Percentiles rank a stretch among this genome's conserved stretches.
These are phyloP conservation scores for Orobanche coerulescens DNA, from an alignment of 257 asterid genomes.

Conservation along the genomic window DNA sequence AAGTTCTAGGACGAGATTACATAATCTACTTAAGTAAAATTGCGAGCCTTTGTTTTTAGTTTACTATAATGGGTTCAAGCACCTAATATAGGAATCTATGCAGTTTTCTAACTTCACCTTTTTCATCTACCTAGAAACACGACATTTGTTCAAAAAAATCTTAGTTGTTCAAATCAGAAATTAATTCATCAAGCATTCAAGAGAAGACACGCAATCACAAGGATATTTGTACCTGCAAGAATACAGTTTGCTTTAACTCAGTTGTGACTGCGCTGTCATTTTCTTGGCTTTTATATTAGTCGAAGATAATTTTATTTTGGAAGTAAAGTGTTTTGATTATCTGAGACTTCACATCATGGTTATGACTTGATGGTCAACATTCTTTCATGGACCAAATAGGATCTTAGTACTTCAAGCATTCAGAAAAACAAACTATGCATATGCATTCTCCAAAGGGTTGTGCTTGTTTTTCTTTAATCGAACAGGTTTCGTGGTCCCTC, in stretches of 20 bases:
- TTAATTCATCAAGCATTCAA: neutral
- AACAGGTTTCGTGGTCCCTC: too few relatives aligned
- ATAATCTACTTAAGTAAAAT: too few relatives aligned
- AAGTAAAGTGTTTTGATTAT: neutral
- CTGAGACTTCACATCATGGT: neutral
- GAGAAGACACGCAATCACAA: neutral
- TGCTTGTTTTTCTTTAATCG: too few relatives aligned
- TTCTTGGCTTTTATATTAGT: constrained; percentile 1
- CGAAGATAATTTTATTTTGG: neutral
- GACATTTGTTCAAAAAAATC: too few relatives aligned
- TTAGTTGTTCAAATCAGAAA: too few relatives aligned
- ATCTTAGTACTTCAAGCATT: too few relatives aligned
- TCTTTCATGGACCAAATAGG: too few relatives aligned
- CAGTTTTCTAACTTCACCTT: neutral
- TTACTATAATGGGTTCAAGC: neutral
- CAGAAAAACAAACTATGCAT: too few relatives aligned
- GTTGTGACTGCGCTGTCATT: neutral
- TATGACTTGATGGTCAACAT: neutral
- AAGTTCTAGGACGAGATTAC: too few relatives aligned
- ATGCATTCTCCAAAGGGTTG: too few relatives aligned
- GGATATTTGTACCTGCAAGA: neutral
- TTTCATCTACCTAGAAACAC: neutral
- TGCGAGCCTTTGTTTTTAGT: too few relatives aligned
- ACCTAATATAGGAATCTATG: neutral
- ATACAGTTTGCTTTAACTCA: neutral